Evolutionary conservation across 1,284 basidiomycete genomes (phyloP), one percentile per base, ranked within the genome.

Genomic region (Athelia psychrophila): DNA sequence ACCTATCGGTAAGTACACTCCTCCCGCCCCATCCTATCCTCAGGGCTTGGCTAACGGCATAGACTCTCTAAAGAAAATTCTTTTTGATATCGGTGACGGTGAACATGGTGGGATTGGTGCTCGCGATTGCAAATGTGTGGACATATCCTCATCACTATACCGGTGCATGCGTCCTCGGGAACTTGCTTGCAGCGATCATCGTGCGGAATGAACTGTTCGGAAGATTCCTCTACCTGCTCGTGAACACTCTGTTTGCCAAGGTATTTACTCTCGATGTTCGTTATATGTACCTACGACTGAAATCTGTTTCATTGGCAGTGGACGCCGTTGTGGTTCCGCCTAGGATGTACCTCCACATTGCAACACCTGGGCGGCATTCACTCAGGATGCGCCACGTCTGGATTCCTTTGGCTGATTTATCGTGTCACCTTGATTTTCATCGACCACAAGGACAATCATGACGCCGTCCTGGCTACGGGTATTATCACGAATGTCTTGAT

Each of bases 291-390:
- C 36, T 15, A 45, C 42, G 16, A 40, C 23, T 16, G 6, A 47
- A 45, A 49, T 20, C 47, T 48, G 51, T 49, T 55, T 38, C 36
- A 23, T 20, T 19, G 18, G 33, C 58, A 86, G 81, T 88, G 86
- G 86, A 68, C 86, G 2, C 86, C 87, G 30, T 70, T 89, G 22
- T 84, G 78, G 76, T 87, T 79, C 68, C 77, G 86, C 50, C 71
- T 88, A 10, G 81, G 76, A 18, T 85, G 84, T 65, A 88, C 86
- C 2, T 87, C 86, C 18, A 77, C 81, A 8, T 76, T 56, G 18
- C 62, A 88, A 78, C 87, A 89, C 68, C 76, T 89, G 33, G 88
- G 87, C 35, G 88, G 87, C 23, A 87, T 90, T 55, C 87, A 90
- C 60, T 81, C 81, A 48, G 86, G 86, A 13, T 90, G 87, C 58